Conservation (phyloP, 2,329 filamentous ascomycete genomes). For the Alternaria sp. region DNA sequence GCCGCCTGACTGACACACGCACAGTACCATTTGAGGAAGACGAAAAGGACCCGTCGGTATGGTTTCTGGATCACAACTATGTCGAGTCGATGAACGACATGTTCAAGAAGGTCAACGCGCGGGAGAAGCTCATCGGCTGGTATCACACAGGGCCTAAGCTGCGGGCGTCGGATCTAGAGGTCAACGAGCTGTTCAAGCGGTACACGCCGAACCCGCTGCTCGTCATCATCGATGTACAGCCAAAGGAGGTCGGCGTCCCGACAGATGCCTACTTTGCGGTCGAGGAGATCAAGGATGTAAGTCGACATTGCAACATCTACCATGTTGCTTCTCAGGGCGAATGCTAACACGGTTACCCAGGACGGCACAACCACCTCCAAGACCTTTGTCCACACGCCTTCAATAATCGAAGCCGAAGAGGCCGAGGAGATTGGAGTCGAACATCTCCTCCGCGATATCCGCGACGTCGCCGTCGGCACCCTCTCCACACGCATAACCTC, state of each 20-base stretch:
- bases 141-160: conserved; percentile 98
- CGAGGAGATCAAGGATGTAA: conserved; percentile 98
- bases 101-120: conserved; percentile 99
- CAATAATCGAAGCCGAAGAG: conserved; percentile 98
- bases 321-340: too few relatives aligned
- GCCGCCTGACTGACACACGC: conserved; percentile 36
- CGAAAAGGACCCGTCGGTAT: conserved; percentile 97
- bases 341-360: conserved; percentile 55
- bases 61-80: conserved; percentile 99
- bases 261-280: conserved; percentile 99
- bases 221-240: conserved; percentile 98
- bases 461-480: conserved; percentile 96
- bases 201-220: conserved; percentile 96
- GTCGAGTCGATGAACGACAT: conserved; percentile 99
- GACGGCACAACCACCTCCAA: conserved; percentile 96
- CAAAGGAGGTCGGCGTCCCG: conserved; percentile 95
- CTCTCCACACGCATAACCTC: conserved; percentile 96
- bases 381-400: conserved; percentile 98
- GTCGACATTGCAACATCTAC: conserved; percentile 41
- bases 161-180: conserved; percentile 93
- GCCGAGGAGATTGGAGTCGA: conserved; percentile 99
- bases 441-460: conserved; percentile 95
- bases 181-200: conserved; percentile 99
- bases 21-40: conserved; percentile 98
- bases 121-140: conserved; percentile 99